Base-by-base conservation (phyloP, 2,329 filamentous ascomycete species). In the Aspergillus jensenii region DNA sequence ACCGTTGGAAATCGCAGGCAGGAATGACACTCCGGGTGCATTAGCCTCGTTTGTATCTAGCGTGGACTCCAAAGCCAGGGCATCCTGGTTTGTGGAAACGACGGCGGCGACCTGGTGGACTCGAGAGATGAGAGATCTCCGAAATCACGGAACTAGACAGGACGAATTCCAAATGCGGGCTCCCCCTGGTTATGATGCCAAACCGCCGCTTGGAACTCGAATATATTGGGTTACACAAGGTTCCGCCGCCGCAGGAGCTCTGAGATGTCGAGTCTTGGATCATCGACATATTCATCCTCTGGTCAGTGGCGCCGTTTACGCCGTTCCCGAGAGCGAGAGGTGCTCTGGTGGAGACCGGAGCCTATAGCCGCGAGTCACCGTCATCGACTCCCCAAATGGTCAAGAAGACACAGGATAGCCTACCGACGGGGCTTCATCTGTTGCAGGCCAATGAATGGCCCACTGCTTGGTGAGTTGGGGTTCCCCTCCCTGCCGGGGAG, bases 191-290 rank as follows among this genome's bases (percentile, higher is more conserved):
- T 21, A 27, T 7, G 21, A 31, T 23, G 43, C 43, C 43, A 45
- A 21, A 14, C 27, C 9, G 46, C 31, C 15, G 17, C 25, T 43
- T 50, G 37, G 21, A 23, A 45, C 25, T 45, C 15, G 43, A 15
- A n/a, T 33, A 45, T 41, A 45, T 23, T 37, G 27, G 37, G 56
- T 55, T 55, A 55, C 58, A 60, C 60, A 19, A 35, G 50, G 23
- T 41, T 33, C 44, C 12, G 46, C 14, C 40, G 21, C 14, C 17
- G 37, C 51, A 31, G 31, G 51, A 53, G 3, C 14, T 62, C 35
- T 55, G 51, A 62, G 60, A 62, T 56, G 55, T 62, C 55, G 35
- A 58, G 25, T 52, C 47, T 19, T 37, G 35, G 23, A 21, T n/a
- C 15, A 5, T 23, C 39, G 15, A n/a, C n/a, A 12, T 21, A 8